Base-by-base conservation (phyloP, 306 rosid species). In the Elaeagnus macrophylla region DNA sequence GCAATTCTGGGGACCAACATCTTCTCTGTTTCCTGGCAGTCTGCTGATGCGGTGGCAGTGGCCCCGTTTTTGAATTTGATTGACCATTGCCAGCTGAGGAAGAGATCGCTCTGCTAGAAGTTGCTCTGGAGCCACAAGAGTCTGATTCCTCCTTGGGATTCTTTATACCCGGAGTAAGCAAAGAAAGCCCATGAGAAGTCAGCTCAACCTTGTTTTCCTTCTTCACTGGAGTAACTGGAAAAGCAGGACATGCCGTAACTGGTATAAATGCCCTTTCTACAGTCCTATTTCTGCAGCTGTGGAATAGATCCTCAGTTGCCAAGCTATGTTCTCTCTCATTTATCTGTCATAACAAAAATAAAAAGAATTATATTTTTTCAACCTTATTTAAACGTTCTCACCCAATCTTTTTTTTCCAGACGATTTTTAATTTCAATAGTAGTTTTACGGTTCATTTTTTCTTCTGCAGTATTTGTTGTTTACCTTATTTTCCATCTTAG, bases 201-300 rank as follows among this genome's bases (percentile, higher is more conserved):
- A 66, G 57, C 3, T 80, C 97, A 38, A 77, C 83, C 72, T 76
- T 84, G 57, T 87, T 89, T 62, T 84, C 83, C 75, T 80, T 80
- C 12, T 72, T 70, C 53, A 61, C 61, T 25, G 32, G 32, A 25
- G 32, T 25, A 54, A 61, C 66, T 8, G 68, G 67, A 25, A 68
- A 75, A 46, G 81, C 65, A 72, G 86, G 7, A 65, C 69, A 76
- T 7, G 77, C 52, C 32, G 88, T 73, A 15, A 83, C 81, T 48
- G 84, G 93, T 71, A 71, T 55, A 56, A 80, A 77, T 12, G 68
- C 81, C 53, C 68, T 72, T 13, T 75, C 83, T 6, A 71, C 85
- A 61, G 55, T 77, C 62, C 67, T 68, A 54, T 65, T 61, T 48
- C 79, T 75, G 72, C 75, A 57, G 32, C 80, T 49, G 39, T 65